Base-by-base conservation (phyloP, 2,329 filamentous ascomycete genomes). In the Ascomycota sp. region DNA sequence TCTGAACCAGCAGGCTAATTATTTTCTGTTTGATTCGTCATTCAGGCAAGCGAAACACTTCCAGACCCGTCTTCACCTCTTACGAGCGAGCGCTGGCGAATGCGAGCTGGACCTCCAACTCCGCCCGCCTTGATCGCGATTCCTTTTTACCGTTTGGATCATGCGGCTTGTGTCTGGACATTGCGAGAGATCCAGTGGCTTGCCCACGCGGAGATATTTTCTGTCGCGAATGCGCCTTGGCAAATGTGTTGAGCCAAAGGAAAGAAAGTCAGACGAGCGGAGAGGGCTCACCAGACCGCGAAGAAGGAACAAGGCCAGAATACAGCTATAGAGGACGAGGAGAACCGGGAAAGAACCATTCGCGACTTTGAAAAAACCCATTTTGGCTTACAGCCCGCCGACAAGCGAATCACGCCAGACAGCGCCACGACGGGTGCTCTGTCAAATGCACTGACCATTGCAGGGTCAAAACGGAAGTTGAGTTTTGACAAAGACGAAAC, bases 141-240 rank as follows among this genome's bases (percentile, higher is more conserved):
- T 89, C 80, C 32, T 95, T 93, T 52, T 70, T 95, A 8, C 75
- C 82, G 5, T 93, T 95, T 50, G 81, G 77, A 31, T 82, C 76
- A 15, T 98, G 86, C 57, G 70, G 75, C 31, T 64, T 98, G 20
- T 98, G 86, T 46, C 73, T 95, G 11, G 69, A 83, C 35, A 68
- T 75, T 7, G 78, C 85, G 13, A 69, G 75, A 20, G 70, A 82
- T 28, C 85, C 89, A 1, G 82, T 94, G 23, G 73, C 81, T 15
- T 95, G 86, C 51, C 59, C 67, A 3, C 68, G 74, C 38, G 86
- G 86, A 36, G 85, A 95, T 51, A 63, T 98, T 10, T 95, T 95
- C 57, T 98, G 86, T 51, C 74, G 82, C 41, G 89, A 95, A 57
- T 98, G 86, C 56, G 85, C 83, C 7, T 69, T 95, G 31, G 74